Evolutionary conservation across 2,329 filamentous ascomycete species (phyloP), one percentile per base, ranked within the genome.

Genomic region (Camptophora hylomeconis): DNA sequence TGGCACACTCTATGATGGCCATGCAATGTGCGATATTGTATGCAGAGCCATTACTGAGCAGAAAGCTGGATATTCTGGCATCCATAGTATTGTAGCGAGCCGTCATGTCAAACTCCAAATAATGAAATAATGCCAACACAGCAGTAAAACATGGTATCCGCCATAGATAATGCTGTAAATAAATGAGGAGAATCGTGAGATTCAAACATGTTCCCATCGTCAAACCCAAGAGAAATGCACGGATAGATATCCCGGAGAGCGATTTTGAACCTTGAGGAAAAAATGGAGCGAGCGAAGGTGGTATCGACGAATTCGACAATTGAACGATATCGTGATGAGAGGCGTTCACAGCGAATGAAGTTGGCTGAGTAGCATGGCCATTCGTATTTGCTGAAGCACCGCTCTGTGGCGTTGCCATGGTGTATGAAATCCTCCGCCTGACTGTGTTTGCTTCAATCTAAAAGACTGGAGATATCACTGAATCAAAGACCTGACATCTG

Each of bases 81-180:
- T 73, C 65, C 10, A 67, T 65, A 0, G 81, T 82, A 55, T 95
- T 95, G 58, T 80, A 81, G 31, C 67, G 63, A 6, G 87, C 86
- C 0, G 87, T 94, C 17, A 76, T 82, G 66, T 75, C 92, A 63
- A 86, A 98, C 57, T 98, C 89, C 53, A 95, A 75, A 57, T 93
- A 95, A 63, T 98, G 89, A 59, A 95, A 95, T 17, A 78, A 45
- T 15, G 76, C 69, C 26, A 95, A 74, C 9, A 73, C 61, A 20
- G 52, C 39, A 35, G 65, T 40, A 49, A 64, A 63, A 44, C 69
- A 63, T 6, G 65, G 62, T 1, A 70, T 51, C 13, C 72, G 61
- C 72, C 72, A 79, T 31, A 70, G 49, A 4, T 57, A 52, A 21
- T 48, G 57, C 8, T 26, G 12, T 5, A 17, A 33, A 20, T 42